phyloP scores from a whole-genome alignment of 352 stramenopile species.

The Aphanomyces invadans region DNA sequence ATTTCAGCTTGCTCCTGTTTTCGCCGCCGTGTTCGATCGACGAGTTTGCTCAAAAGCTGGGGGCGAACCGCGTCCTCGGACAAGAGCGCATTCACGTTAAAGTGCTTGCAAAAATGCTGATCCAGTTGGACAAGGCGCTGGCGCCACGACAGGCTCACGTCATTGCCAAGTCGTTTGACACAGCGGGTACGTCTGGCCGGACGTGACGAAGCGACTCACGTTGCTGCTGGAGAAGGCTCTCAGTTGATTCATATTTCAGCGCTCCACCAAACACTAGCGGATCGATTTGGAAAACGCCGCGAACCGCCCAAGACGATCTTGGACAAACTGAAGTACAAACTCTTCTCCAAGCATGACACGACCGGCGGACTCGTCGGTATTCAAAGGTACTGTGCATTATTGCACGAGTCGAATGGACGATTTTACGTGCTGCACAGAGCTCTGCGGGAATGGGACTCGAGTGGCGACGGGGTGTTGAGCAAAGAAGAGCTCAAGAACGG shows the following conservation, averaged over 20 bases:
- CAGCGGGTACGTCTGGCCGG: slow-evolving; percentile 22
- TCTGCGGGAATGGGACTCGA: slow-evolving; percentile 34
- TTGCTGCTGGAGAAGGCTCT: slow-evolving; percentile 1
- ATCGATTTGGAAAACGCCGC: slow-evolving; percentile 25
- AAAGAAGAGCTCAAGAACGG: slow-evolving; percentile 58
- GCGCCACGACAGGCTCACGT: slow-evolving; percentile 31
- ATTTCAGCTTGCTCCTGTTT: slow-evolving; percentile 14
- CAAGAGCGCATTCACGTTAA: slow-evolving; percentile 54
- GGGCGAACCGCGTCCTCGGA: slow-evolving; percentile 47
- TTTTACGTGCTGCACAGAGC: slow-evolving; percentile 42
- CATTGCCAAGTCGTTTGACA: slow-evolving; percentile 29
- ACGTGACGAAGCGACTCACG: no score
- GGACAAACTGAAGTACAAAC: slow-evolving; percentile 18
- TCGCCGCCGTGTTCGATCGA: slow-evolving; percentile 31
- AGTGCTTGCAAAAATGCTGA: slow-evolving; percentile 39
- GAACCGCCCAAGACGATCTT: slow-evolving; percentile 19
- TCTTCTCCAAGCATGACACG: neutral
- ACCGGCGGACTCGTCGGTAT: neutral
- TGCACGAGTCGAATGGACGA: slow-evolving; percentile 10
- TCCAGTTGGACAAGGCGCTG: slow-evolving; percentile 37
- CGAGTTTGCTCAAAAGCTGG: slow-evolving; percentile 39
- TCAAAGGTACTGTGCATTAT: slow-evolving; percentile 9
- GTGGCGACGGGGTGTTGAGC: slow-evolving; percentile 38
- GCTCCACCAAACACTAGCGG: slow-evolving; percentile 1
- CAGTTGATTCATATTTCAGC: slow-evolving; percentile 22